Evolutionary conservation across 148 eudicot genomes (phyloP), one percentile per base, ranked within the genome.

Genomic region (Spergularia marina): DNA sequence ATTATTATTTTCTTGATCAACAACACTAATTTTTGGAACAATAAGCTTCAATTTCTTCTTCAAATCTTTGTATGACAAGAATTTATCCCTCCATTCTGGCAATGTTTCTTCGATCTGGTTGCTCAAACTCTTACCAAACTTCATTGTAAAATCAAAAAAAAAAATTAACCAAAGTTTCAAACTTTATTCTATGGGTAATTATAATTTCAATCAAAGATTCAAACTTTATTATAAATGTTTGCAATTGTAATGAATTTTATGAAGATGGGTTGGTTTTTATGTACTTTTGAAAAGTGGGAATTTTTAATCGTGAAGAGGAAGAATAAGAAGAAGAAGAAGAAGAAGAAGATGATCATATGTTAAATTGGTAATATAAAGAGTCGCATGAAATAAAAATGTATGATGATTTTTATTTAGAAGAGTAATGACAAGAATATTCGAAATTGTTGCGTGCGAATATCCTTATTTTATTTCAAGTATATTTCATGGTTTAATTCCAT

Each of bases 11-110:
- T 44, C 49, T 9, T 44, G 49, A 44, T 44, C 49, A 44, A 44
- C 1, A 16, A 7, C 68, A 68, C 55, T 72, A 25, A 9, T 76
- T 57, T 71, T 83, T 12, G 88, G 88, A 58, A 86, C 82, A 67
- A 95, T 89, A n/a, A 81, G 83, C 85, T 96, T 96, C 66, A 96
- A 85, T n/a, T 77, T 71, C 80, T 89, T 96, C 85, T 96, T 96
- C 53, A 96, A 80, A 41, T 89, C 93, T 77, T 96, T 96, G 82
- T 96, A 96, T 6, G 93, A 91, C 78, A 96, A 71, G 73, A 92
- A 96, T 77, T 96, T 96, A 79, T 96, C 98, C 30, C 94, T 76
- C 99, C 99, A 96, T 76, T 96, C 98, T 0, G 99, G 99, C 54
- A 96, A 64, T 0, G 98, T 96, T 73, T 96, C 97, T 56, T 92